Conservation (phyloP, 352 stramenopile species). For the Globisporangium recalcitrans region DNA sequence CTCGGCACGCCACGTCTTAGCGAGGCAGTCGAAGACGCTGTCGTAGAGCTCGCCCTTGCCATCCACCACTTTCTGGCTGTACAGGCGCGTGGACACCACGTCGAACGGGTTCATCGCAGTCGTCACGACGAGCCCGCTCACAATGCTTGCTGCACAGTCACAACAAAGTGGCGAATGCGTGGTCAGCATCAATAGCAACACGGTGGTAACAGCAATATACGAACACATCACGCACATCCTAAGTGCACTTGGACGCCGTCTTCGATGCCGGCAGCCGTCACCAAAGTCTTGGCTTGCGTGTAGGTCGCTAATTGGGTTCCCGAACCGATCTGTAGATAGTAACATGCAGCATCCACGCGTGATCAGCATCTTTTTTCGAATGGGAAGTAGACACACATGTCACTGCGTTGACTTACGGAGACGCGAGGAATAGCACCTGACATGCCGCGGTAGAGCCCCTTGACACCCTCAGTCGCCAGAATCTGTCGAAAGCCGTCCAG, state of each 20-base stretch:
- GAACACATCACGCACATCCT: conserved; percentile 41
- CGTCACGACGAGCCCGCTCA: conserved; percentile 75
- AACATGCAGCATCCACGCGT: not conserved
- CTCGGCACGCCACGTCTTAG: conserved; percentile 75
- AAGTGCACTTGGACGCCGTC: conserved; percentile 75
- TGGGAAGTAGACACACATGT: not conserved
- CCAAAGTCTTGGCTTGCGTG: conserved; percentile 76
- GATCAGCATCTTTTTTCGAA: not conserved
- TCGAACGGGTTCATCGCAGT: conserved; percentile 88
- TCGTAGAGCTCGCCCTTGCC: conserved; percentile 80
- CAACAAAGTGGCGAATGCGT: not conserved
- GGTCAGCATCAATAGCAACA: not conserved
- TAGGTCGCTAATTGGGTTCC: conserved; percentile 82
- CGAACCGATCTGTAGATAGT: conserved; percentile 59
- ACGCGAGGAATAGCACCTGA: conserved; percentile 73
- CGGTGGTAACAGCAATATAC: not conserved
- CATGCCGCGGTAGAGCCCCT: conserved; percentile 68
- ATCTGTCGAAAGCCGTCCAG: conserved; percentile 79
- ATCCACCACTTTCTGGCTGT: conserved; percentile 85
- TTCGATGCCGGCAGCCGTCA: conserved; percentile 67
- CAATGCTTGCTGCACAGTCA: conserved; percentile 49
- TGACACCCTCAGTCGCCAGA: conserved; percentile 58
- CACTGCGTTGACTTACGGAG: conserved; percentile 33
- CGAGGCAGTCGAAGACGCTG: conserved; percentile 68
- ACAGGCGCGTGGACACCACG: conserved; percentile 82